These are phyloP conservation scores for Saccharomycopsis lassenensis DNA, from an alignment of 805 yeast genomes.

Conservation along the genomic window DNA sequence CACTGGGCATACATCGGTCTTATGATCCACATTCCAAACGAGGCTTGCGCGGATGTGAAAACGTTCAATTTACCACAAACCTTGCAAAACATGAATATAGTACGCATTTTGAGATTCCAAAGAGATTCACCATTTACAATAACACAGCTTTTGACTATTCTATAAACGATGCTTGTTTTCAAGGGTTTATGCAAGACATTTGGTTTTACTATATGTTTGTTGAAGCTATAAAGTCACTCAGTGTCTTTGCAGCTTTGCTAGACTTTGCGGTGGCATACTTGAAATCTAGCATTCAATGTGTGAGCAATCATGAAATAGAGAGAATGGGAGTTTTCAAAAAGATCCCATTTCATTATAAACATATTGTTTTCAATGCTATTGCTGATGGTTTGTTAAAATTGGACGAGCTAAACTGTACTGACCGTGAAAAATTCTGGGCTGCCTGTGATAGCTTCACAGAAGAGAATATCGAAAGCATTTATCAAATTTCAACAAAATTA, in stretches of 20 bases:
- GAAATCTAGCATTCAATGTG: background rate
- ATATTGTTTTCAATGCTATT: background rate
- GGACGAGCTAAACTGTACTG: background rate
- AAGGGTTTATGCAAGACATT: background rate
- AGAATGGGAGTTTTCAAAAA: background rate
- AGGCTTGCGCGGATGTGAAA: too few relatives aligned
- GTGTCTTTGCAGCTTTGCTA: background rate
- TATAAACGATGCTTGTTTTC: background rate
- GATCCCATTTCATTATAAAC: conserved; percentile 1
- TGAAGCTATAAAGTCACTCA: background rate
- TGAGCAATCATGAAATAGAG: too few relatives aligned
- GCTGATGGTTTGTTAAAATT: background rate
- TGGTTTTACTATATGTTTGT: conserved; percentile 1
- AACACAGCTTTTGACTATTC: conserved; percentile 2
- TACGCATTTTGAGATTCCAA: background rate
- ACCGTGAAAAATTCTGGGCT: background rate
- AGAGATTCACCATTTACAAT: background rate
- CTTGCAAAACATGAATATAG: background rate
- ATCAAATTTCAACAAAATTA: conserved; percentile 1
- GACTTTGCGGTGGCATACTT: background rate
- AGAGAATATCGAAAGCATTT: conserved; percentile 1
- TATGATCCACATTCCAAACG: too few relatives aligned
- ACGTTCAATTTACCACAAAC: too few relatives aligned
- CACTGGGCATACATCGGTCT: too few relatives aligned
- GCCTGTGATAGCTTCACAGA: background rate